Evolutionary conservation across 2,329 filamentous ascomycete species (phyloP).

Genomic region (Fusarium beomiforme): DNA sequence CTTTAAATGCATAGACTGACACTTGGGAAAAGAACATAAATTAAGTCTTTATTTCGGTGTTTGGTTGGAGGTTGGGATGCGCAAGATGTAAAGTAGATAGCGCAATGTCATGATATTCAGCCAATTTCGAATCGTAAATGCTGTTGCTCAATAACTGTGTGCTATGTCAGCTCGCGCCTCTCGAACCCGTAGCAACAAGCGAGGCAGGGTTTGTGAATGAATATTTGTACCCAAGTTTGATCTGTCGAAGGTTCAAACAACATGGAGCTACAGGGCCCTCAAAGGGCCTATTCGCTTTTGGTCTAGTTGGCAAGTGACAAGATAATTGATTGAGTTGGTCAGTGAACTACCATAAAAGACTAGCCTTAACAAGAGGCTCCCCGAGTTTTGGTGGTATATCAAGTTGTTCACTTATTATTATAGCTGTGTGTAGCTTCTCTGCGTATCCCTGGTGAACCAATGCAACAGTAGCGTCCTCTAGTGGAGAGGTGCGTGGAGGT

Average conservation of each 20-base stretch:
- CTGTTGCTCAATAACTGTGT: background rate
- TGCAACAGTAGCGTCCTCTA: background rate
- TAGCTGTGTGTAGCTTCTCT: background rate
- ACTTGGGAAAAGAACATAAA: conserved; percentile 43
- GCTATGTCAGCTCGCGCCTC: background rate
- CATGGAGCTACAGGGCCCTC: background rate
- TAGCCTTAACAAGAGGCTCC: no score
- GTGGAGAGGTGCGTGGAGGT: background rate
- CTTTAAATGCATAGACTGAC: conserved; percentile 67
- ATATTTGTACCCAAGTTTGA: background rate
- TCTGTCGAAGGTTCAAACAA: background rate
- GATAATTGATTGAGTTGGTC: background rate
- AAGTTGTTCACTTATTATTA: background rate
- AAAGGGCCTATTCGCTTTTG: background rate
- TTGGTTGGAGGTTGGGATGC: conserved; percentile 43
- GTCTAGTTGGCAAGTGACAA: background rate
- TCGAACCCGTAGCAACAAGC: background rate
- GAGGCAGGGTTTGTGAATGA: background rate
- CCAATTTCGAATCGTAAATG: background rate
- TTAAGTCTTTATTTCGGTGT: conserved; percentile 42
- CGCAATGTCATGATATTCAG: conserved; percentile 41
- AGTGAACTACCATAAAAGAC: no score
- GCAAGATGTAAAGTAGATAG: conserved; percentile 48
- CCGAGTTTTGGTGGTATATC: no score
- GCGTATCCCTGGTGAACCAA: background rate